Evolutionary conservation across 73 alveolate genomes (phyloP).

Genomic region (Durusdinium trenchii): DNA sequence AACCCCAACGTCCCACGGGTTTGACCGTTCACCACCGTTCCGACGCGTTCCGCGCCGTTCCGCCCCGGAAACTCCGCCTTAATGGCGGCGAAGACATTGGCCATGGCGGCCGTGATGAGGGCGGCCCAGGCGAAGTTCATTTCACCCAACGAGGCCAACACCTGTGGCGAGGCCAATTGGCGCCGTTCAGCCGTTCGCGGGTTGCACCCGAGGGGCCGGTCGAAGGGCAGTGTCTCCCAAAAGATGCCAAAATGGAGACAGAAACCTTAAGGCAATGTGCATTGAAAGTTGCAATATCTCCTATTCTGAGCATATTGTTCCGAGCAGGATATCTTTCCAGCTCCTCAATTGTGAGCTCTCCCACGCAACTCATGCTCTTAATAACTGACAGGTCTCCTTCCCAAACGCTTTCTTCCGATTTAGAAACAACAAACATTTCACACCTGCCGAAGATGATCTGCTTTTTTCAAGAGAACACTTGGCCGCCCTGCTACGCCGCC

Average conservation of each 20-base stretch:
- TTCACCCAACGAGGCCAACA: slow-evolving; percentile 82
- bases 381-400: no score
- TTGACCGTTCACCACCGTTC: no score
- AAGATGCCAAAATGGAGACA: neutral
- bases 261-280: no score
- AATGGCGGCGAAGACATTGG: slow-evolving; percentile 95
- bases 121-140: slow-evolving; percentile 95
- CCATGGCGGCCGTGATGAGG: slow-evolving; percentile 90
- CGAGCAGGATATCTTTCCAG: no score
- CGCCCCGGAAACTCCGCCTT: slow-evolving; percentile 43
- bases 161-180: neutral
- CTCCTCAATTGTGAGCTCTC: no score
- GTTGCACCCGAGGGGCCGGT: neutral
- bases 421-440: no score
- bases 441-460: no score
- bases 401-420: no score
- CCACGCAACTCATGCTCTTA: no score
- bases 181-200: neutral
- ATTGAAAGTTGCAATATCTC: no score
- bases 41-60: neutral
- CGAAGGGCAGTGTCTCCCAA: neutral
- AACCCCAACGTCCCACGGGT: no score
- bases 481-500: slow-evolving; percentile 73
- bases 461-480: neutral
- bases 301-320: no score